Conservation (phyloP, 495 filamentous ascomycete species). For the Neurospora sp. region DNA sequence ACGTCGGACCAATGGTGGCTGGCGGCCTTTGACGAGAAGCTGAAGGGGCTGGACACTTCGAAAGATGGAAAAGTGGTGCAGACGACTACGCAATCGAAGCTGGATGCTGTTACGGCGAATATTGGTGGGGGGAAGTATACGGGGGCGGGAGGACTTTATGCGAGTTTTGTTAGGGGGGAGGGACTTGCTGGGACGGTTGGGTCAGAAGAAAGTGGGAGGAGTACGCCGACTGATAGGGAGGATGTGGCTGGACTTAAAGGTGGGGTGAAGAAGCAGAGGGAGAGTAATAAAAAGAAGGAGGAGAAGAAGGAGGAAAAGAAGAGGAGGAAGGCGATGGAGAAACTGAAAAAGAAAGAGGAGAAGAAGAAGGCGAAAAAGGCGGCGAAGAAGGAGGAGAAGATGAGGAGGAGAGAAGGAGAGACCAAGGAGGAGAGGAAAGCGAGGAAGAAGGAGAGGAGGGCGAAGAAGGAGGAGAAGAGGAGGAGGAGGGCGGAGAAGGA, state of each 20-base stretch:
- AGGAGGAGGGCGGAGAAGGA: constrained; percentile 7
- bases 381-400: constrained; percentile 16
- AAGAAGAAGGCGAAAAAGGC: constrained; percentile 12
- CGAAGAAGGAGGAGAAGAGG: constrained; percentile 34
- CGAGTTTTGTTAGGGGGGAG: constrained; percentile 69
- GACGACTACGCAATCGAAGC: constrained; percentile 38
- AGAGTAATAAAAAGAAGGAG: constrained; percentile 29
- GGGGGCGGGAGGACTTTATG: constrained; percentile 57
- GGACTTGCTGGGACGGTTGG: constrained; percentile 52
- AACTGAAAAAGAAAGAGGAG: constrained; percentile 7
- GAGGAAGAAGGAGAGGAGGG: constrained; percentile 33
- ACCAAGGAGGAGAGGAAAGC: constrained; percentile 32
- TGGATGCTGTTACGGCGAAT: constrained; percentile 38
- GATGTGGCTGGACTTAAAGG: background rate
- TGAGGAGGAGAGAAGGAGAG: constrained; percentile 13
- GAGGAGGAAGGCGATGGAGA: constrained; percentile 14
- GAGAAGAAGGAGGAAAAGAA: constrained; percentile 26
- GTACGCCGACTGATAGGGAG: background rate
- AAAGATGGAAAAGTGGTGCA: constrained; percentile 38
- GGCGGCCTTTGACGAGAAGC: constrained; percentile 65
- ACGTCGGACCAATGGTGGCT: constrained; percentile 74
- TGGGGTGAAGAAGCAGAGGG: constrained; percentile 9
- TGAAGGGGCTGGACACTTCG: constrained; percentile 56
- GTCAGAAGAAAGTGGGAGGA: constrained; percentile 6
- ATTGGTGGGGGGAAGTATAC: constrained; percentile 32